These are phyloP conservation scores for Coniella lustricola DNA, from an alignment of 2,329 filamentous ascomycete genomes.

Conservation along the genomic window DNA sequence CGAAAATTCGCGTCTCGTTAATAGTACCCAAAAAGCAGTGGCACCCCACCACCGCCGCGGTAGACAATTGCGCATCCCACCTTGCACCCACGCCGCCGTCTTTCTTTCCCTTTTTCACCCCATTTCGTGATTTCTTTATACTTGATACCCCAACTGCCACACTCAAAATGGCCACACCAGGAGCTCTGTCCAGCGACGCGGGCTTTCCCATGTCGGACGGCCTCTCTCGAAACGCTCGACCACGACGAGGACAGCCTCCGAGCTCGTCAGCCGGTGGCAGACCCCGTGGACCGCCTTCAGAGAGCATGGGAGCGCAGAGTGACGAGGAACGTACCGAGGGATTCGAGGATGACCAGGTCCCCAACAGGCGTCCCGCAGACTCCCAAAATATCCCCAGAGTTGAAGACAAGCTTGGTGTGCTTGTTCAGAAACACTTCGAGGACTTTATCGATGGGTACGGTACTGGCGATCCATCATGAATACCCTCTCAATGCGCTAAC, in stretches of 20 bases:
- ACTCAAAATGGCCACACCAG: slow-evolving; percentile 23
- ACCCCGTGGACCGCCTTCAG: slow-evolving; percentile 54
- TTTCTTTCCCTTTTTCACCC: neutral
- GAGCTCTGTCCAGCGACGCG: slow-evolving; percentile 50
- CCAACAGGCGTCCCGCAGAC: slow-evolving; percentile 41
- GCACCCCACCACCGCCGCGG: neutral
- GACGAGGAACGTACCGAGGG: slow-evolving; percentile 53
- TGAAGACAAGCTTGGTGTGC: slow-evolving; percentile 68
- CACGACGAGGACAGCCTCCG: slow-evolving; percentile 37
- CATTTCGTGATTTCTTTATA: neutral
- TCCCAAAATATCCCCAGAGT: slow-evolving; percentile 57
- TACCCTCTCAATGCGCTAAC: slow-evolving; percentile 9
- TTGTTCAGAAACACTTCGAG: slow-evolving; percentile 70
- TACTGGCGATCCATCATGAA: neutral
- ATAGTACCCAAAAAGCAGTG: slow-evolving; percentile 1
- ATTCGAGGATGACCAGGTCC: slow-evolving; percentile 59
- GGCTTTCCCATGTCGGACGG: slow-evolving; percentile 53
- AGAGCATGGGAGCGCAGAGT: slow-evolving; percentile 52
- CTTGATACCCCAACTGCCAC: neutral
- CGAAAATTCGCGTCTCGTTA: slow-evolving; percentile 8
- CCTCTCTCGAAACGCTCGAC: slow-evolving; percentile 38
- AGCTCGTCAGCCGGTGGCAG: slow-evolving; percentile 41
- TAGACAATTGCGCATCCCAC: slow-evolving; percentile 5
- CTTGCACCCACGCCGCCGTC: neutral
- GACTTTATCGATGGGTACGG: slow-evolving; percentile 69